Conservation (phyloP, 768 basidiomycete species). For the Tylopilus subfusipes region DNA sequence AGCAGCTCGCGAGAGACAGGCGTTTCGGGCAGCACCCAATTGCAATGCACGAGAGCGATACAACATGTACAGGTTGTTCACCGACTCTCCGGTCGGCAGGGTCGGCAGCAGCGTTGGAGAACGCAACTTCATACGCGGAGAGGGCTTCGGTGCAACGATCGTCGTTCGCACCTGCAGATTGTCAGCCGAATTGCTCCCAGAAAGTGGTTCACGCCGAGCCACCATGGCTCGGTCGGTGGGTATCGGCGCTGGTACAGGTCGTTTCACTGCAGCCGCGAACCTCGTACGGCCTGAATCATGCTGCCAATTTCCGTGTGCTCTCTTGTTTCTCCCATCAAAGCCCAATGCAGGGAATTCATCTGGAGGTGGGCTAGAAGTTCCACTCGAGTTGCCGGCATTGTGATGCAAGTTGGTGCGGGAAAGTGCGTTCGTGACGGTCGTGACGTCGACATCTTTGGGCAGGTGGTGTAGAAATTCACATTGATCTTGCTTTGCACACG, state of each 20-base stretch:
- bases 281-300: slow-evolving; percentile 86
- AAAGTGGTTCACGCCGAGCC: slow-evolving; percentile 55
- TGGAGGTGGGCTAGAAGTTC: slow-evolving; percentile 28
- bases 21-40: slow-evolving; percentile 90
- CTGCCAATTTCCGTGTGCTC: slow-evolving; percentile 41
- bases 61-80: slow-evolving; percentile 81
- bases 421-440: slow-evolving; percentile 64
- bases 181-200: slow-evolving; percentile 48
- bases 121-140: slow-evolving; percentile 80
- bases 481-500: slow-evolving; percentile 92
- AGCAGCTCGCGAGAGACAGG: slow-evolving; percentile 90
- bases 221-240: slow-evolving; percentile 39
- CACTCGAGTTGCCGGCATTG: slow-evolving; percentile 36
- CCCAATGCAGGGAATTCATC: slow-evolving; percentile 74
- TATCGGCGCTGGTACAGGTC: slow-evolving; percentile 35
- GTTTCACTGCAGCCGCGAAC: slow-evolving; percentile 90
- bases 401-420: slow-evolving; percentile 59
- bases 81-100: slow-evolving; percentile 75
- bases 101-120: slow-evolving; percentile 85
- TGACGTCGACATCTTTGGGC: slow-evolving; percentile 80
- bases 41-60: slow-evolving; percentile 88
- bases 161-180: slow-evolving; percentile 62
- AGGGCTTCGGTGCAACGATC: slow-evolving; percentile 75
- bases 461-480: slow-evolving; percentile 96
- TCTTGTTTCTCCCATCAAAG: slow-evolving; percentile 44